Evolutionary conservation across 2,329 filamentous ascomycete species (phyloP), one percentile per base, ranked within the genome.

Genomic region (Coleophoma eucalyptorum): DNA sequence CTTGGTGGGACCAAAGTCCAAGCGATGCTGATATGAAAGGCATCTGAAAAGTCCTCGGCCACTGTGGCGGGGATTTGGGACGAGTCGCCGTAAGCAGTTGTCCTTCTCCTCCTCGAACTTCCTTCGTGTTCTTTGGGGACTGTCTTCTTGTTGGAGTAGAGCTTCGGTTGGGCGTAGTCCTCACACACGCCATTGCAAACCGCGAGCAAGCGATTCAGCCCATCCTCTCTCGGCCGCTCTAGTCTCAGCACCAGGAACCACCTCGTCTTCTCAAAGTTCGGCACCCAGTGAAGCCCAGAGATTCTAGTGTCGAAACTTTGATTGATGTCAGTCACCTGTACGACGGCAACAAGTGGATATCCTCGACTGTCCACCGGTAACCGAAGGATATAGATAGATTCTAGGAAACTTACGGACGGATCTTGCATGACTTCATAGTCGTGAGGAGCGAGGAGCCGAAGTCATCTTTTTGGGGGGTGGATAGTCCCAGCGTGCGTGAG

Each of bases 11-110:
- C 68, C 55, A 93, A 76, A 1, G 81, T 87, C 94, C 93, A 97
- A 0, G 87, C 94, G 50, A 99, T 82, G 43, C 91, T 96, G 53
- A 97, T 73, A 68, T 99, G 94, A 63, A 97, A 97, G 19, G 79
- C 81, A 45, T 76, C 67, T 4, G 77, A 77, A 49, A 67, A 66
- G 58, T 82, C 76, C 33, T 61, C 50, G 41, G 55, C 48, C 18
- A 47, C 46, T 56, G 54, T 50, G 10, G 26, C 26, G 26, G 26
- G 26, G 26, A 3, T 8, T 26, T 26, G 26, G 26, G 26, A 26
- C 26, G 26, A 26, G 26, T 8, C 26, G 26, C 26, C 10, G 10
- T 8, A 8, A 8, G 26, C 26, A 26, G 26, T 26, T 26, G 26
- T 3, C 10, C 26, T 26, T 26, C 26, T 26, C 6, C 26, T 3